Base-by-base conservation (phyloP, 371 early-diverging fungal species). In the Apophysomyces variabilis region DNA sequence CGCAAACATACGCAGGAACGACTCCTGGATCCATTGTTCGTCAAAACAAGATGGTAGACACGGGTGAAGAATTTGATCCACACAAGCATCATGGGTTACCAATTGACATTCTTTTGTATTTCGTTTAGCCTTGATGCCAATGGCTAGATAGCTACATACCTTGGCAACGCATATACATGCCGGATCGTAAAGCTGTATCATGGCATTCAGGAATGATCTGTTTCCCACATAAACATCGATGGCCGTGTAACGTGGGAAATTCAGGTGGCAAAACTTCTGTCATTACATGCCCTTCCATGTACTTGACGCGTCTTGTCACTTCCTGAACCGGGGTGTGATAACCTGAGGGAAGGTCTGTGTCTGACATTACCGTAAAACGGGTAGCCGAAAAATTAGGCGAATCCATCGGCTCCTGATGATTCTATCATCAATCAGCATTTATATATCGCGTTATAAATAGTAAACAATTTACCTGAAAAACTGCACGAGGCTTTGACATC, bases 1-100 rank as follows among this genome's bases (percentile, higher is more conserved):
- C 3, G 92, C 90, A 80, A 92, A 93, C 74, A 91, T 85, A 62
- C 90, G 89, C 58, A 94, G 71, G 39, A 93, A 92, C 6, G 89
- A 82, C 58, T 83, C 79, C 57, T 86, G 87, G 32, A 94, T 84
- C 57, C 88, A 90, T 32, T 79, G 69, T 65, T 93, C 93, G 64
- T 91, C 85, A 69, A 92, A 93, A 39, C 87, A 85, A 11, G 78
- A 77, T 21, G 88, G 87, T 16, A 84, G 73, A 64, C 88, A 88
- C 7, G 84, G 79, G 45, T 86, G 85, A 7, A 88, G 65, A 4
- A 88, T 75, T 41, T 88, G 80, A 8, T 82, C 79, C 8, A 81
- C 62, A 65, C 88, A 88, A 12, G 67, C 72, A 41, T 84, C 90
- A 78, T 80, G 94, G 58, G 78, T 79, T 37, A 72, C 82, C 45